phyloP scores from a whole-genome alignment of 2,329 filamentous ascomycete genomes.

The Trichophyton schoenleinii region DNA sequence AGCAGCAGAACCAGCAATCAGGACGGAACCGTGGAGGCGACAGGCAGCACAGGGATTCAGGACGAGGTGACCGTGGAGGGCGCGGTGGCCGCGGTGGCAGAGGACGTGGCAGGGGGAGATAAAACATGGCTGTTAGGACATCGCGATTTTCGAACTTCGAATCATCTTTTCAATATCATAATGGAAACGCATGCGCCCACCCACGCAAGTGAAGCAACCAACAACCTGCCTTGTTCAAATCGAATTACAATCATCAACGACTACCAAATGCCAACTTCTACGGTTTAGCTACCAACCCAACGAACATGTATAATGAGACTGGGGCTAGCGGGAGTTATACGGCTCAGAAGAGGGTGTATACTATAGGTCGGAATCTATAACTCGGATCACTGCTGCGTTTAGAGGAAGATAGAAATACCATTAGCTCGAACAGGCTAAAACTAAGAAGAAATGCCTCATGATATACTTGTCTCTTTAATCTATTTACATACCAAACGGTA shows the following conservation, averaged over 20 bases:
- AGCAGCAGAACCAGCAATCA: constrained; percentile 61
- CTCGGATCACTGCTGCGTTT: neutral
- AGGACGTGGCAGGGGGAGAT: constrained; percentile 29
- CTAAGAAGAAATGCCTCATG: neutral
- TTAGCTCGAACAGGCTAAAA: neutral
- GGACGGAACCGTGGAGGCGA: constrained; percentile 31
- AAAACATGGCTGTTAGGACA: neutral
- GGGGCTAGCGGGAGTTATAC: constrained; percentile 1
- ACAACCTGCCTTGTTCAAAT: neutral
- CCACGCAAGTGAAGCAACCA: neutral
- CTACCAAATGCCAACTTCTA: neutral
- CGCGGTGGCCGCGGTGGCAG: constrained; percentile 31
- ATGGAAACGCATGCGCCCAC: neutral
- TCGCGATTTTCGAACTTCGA: neutral
- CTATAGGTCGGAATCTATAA: neutral
- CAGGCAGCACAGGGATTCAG: constrained; percentile 24
- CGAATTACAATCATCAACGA: constrained; percentile 1
- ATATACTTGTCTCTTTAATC: neutral
- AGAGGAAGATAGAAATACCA: neutral
- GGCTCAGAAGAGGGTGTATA: constrained; percentile 1
- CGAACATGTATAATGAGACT: neutral
- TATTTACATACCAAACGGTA: neutral
- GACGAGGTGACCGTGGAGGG: constrained; percentile 27
- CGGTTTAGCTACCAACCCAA: neutral
- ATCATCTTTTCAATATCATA: neutral